Evolutionary conservation across 2,329 filamentous ascomycete species (phyloP), one percentile per base, ranked within the genome.

Genomic region (Pyrenophora teres): DNA sequence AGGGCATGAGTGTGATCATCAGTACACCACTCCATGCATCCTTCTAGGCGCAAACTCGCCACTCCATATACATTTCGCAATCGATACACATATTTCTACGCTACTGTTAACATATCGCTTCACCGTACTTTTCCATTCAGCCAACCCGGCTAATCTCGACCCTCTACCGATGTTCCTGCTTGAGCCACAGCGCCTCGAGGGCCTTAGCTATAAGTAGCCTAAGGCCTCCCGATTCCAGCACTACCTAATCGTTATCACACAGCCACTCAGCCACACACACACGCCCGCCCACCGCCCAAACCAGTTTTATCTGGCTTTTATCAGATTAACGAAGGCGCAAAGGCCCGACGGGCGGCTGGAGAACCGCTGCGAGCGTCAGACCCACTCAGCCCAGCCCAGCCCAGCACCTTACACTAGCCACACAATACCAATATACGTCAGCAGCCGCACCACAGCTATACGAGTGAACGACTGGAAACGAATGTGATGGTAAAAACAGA

Each of bases 171-270:
- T 30, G 10, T 41, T 31, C 18, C 23, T 41, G 7, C 38, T 37
- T 47, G 44, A 56, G 52, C 52, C 52, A 56, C 52, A 35, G 35
- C 21, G 40, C 40, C 37, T 31, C 44, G 18, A 45, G 6, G 32
- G 12, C 21, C 42, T 30, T 40, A 25, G 2, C 46, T 30, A 15
- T 38, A 18, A 19, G 25, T 23, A 30, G n/a, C 19, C 4, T 46
- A 25, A 46, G 37, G 50, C 53, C 27, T 46, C n/a, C 50, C 38
- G 16, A 35, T 40, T 46, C 33, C 37, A 31, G 19, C 21, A 10
- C 36, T 31, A 41, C 35, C n/a, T n/a, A n/a, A n/a, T 30, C 31
- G 33, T 33, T 18, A 30, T 38, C 32, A 16, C 27, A 31, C 30
- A 30, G n/a, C 31, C 37, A 35, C 51, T 51, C 43, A 50, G 54